Conservation (phyloP, 2,329 filamentous ascomycete species). For the Penicillium sp. region DNA sequence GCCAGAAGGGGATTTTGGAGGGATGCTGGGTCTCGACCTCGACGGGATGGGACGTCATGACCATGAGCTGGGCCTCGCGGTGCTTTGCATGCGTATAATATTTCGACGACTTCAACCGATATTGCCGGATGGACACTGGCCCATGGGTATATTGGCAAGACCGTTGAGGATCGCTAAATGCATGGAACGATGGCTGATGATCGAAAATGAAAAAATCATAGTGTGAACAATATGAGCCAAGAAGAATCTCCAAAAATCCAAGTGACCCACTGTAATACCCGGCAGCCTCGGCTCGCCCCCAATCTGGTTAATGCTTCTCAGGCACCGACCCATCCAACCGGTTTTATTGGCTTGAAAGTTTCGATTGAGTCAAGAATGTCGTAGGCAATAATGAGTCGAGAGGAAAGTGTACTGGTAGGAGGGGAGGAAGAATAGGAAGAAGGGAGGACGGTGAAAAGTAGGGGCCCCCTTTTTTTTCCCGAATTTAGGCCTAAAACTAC, state of each 20-base stretch:
- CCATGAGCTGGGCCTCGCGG: background rate
- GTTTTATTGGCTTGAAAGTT: background rate
- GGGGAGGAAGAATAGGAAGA: too few relatives aligned
- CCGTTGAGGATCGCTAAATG: slow-evolving; percentile 6
- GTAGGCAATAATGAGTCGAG: too few relatives aligned
- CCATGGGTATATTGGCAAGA: background rate
- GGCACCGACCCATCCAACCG: background rate
- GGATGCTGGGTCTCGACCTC: slow-evolving; percentile 18
- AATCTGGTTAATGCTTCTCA: slow-evolving; percentile 3
- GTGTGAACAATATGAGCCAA: slow-evolving; percentile 1
- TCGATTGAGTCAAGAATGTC: too few relatives aligned
- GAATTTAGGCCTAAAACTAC: too few relatives aligned
- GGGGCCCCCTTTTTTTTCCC: too few relatives aligned
- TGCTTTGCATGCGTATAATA: background rate
- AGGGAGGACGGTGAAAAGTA: too few relatives aligned
- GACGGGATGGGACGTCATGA: slow-evolving; percentile 6
- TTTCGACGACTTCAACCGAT: background rate
- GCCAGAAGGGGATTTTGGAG: slow-evolving; percentile 35
- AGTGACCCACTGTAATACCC: slow-evolving; percentile 18
- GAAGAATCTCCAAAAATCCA: background rate
- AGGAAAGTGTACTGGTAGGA: too few relatives aligned
- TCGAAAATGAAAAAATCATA: slow-evolving; percentile 1
- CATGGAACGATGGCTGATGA: background rate
- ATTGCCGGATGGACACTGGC: background rate
- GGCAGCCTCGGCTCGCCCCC: slow-evolving; percentile 15